These are phyloP conservation scores for Crucihimalaya himalaica DNA, from an alignment of 345 rosid genomes.

Conservation along the genomic window DNA sequence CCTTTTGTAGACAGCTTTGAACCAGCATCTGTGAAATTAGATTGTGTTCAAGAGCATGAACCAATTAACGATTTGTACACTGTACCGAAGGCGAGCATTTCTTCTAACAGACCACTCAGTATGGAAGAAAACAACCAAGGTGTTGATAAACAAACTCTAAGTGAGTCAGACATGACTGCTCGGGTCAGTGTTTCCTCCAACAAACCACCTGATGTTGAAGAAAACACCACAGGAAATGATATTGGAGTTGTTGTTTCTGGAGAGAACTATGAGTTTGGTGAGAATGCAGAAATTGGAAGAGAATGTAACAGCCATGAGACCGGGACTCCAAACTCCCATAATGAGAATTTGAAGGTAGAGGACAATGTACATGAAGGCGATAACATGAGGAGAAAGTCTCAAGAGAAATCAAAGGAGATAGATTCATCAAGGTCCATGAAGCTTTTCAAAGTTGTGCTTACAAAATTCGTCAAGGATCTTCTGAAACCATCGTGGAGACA, in stretches of 20 bases:
- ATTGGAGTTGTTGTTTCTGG: conserved; percentile 42
- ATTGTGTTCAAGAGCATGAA: conserved; percentile 48
- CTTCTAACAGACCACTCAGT: conserved; percentile 54
- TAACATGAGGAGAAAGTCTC: conserved; percentile 40
- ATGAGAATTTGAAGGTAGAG: conserved; percentile 38
- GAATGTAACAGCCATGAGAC: conserved; percentile 57
- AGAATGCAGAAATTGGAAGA: conserved; percentile 65
- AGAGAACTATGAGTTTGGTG: conserved; percentile 69
- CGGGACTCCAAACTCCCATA: conserved; percentile 50
- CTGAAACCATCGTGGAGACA: conserved; percentile 90
- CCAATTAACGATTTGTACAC: conserved; percentile 43
- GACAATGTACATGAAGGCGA: conserved; percentile 56
- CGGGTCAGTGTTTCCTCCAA: conserved; percentile 47
- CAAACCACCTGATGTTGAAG: conserved; percentile 61
- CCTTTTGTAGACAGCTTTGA: conserved; percentile 86
- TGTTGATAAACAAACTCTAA: conserved; percentile 46
- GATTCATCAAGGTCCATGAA: conserved; percentile 64
- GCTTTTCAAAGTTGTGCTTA: conserved; percentile 74
- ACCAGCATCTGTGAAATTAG: conserved; percentile 51
- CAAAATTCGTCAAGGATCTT: conserved; percentile 89
- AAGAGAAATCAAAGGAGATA: conserved; percentile 32
- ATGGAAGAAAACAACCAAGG: conserved; percentile 60
- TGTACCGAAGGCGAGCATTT: conserved; percentile 34
- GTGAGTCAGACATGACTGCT: conserved; percentile 31
- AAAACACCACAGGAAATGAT: conserved; percentile 52